These are phyloP conservation scores for Aspergillus coremiiformis DNA, from an alignment of 495 filamentous ascomycete genomes.

Conservation along the genomic window DNA sequence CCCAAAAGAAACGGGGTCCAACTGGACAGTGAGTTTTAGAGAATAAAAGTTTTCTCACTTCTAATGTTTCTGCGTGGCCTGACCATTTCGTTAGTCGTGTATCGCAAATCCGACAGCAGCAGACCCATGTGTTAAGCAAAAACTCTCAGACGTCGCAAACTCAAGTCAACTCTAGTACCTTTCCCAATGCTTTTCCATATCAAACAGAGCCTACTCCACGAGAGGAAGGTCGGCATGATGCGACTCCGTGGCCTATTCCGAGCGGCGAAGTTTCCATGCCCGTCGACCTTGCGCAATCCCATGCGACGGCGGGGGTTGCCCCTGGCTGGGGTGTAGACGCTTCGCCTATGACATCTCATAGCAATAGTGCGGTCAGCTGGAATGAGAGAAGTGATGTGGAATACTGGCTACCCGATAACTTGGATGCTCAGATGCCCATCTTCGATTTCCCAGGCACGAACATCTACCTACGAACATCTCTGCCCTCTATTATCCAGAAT, in stretches of 20 bases:
- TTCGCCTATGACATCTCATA: constrained; percentile 19
- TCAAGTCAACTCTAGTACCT: constrained; percentile 7
- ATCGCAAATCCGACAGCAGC: constrained; percentile 37
- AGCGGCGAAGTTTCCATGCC: constrained; percentile 18
- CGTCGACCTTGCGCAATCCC: constrained; percentile 19
- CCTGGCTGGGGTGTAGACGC: constrained; percentile 21
- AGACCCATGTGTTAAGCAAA: constrained; percentile 20
- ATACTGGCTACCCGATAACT: constrained; percentile 37
- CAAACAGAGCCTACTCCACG: constrained; percentile 2
- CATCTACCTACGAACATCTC: constrained; percentile 32
- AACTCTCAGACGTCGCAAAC: constrained; percentile 5
- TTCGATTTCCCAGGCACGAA: constrained; percentile 36
- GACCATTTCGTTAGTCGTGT: constrained; percentile 22
- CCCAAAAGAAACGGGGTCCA: constrained; percentile 39
- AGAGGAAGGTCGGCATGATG: constrained; percentile 15
- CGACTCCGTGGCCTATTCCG: constrained; percentile 17
- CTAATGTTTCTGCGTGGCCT: neutral
- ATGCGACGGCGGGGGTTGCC: constrained; percentile 12
- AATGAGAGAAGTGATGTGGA: constrained; percentile 28
- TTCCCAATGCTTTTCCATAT: constrained; percentile 7
- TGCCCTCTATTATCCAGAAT: constrained; percentile 36
- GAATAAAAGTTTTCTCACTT: neutral
- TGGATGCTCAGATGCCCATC: constrained; percentile 27
- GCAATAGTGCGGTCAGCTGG: constrained; percentile 23
- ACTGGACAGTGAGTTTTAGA: constrained; percentile 33